Base-by-base conservation (phyloP, 1,284 basidiomycete genomes). In the Marasmius tenuissimus region DNA sequence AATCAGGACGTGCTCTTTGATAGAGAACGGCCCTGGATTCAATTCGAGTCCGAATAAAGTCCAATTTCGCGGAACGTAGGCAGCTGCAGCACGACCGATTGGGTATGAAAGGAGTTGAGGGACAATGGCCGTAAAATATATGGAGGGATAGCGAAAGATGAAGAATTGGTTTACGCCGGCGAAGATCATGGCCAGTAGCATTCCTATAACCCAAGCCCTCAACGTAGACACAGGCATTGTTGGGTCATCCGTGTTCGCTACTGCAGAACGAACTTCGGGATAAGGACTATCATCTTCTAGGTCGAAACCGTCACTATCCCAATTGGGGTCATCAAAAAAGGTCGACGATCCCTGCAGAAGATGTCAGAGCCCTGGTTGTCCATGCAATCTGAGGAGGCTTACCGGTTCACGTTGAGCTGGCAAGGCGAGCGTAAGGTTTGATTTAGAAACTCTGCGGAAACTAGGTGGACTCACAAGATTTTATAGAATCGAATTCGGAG, bases 231-330 rank as follows among this genome's bases (percentile, higher is more conserved):
- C 76, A 4, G 84, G 84, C 81, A 86, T 82, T 48, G 75, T 70
- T 18, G 78, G 77, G 67, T 87, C 85, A 67, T 87, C 85, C 16
- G 78, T 80, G 66, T 85, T 82, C 42, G 82, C 79, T 20, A 86
- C 85, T 27, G 83, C 83, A 38, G 84, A 84, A 35, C 86, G 81
- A 20, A 87, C 86, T 67, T 86, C 85, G 8, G 84, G 84, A 68
- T 87, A 87, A 12, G 85, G 85, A 57, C 80, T 83, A 59, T 84
- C 83, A 64, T 85, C 81, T 61, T 81, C 78, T 37, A 73, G 74
- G 10, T 61, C 67, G 52, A 71, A 56, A n/a, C 73, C 63, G 40
- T 69, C 66, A 20, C 72, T 71, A 64, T 84, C 62, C 39, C 57
- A 56, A 51, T 63, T 84, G 8, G 82, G 83, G 63, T 85, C 82